These are phyloP conservation scores for Hagleromyces aurorensis DNA, from an alignment of 805 yeast genomes.

Conservation along the genomic window DNA sequence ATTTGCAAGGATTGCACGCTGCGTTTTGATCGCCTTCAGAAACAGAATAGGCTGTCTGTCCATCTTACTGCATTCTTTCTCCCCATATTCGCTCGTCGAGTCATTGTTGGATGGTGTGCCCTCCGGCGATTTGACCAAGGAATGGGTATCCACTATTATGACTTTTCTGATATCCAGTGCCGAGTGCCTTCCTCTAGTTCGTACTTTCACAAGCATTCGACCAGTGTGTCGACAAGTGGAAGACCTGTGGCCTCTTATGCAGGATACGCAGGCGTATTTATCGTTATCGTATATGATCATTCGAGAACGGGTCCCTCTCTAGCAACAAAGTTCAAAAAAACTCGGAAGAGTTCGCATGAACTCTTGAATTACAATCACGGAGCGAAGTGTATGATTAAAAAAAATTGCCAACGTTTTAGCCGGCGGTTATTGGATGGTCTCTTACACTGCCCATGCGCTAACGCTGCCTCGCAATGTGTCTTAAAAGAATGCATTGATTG, in stretches of 20 bases:
- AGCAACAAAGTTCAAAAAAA: no score
- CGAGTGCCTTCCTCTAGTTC: conserved; percentile 84
- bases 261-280: conserved; percentile 76
- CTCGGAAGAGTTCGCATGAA: no score
- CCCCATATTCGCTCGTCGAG: conserved; percentile 4
- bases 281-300: conserved; percentile 78
- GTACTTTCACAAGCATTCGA: conserved; percentile 75
- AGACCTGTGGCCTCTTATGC: conserved; percentile 90
- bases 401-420: no score
- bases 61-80: conserved; percentile 16
- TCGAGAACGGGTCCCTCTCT: no score
- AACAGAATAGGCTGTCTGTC: conserved; percentile 26
- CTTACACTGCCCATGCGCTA: no score
- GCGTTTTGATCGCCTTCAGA: conserved; percentile 20
- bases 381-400: no score
- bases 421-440: no score
- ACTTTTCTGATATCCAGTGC: conserved; percentile 36
- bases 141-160: conserved; percentile 26
- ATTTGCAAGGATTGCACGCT: conserved; percentile 24
- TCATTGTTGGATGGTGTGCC: conserved; percentile 9
- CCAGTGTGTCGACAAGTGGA: conserved; percentile 75
- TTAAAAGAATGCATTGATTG: no score
- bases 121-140: conserved; percentile 16
- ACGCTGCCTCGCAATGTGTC: no score
- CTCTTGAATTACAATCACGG: no score